Conservation (phyloP, 768 basidiomycete genomes). For the Amanita thiersii region DNA sequence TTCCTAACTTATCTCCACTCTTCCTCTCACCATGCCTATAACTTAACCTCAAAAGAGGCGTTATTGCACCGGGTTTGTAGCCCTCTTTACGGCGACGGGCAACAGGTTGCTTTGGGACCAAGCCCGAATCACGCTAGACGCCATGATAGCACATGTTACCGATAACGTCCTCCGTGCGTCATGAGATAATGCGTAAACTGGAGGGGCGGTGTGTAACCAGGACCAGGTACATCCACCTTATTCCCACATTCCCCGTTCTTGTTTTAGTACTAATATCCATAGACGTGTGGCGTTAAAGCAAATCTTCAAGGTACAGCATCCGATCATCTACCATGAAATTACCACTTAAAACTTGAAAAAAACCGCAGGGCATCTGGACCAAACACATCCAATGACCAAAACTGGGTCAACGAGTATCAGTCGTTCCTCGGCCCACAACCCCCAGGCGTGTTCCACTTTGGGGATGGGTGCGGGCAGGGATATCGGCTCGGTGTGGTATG, state of each 20-base stretch:
- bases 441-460: constrained; percentile 34
- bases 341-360: neutral
- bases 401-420: constrained; percentile 35
- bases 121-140: constrained; percentile 46
- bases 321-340: neutral
- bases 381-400: constrained; percentile 39
- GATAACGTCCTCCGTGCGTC: constrained; percentile 38
- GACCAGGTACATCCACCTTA: constrained; percentile 31
- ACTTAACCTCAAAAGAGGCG: constrained; percentile 27
- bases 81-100: constrained; percentile 31
- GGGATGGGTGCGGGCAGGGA: constrained; percentile 30
- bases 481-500: constrained; percentile 41
- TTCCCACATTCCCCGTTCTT: neutral
- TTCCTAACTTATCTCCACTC: neutral
- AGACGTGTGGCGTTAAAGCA: constrained; percentile 18
- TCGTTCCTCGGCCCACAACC: constrained; percentile 32
- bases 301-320: constrained; percentile 31
- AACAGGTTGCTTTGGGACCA: constrained; percentile 31
- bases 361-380: constrained; percentile 40
- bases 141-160: constrained; percentile 34
- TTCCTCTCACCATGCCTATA: no score
- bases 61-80: constrained; percentile 47
- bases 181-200: constrained; percentile 36
- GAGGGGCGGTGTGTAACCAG: constrained; percentile 31
- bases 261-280: neutral